phyloP scores from a whole-genome alignment of 805 yeast species.

The Phaffomyces antillensis region DNA sequence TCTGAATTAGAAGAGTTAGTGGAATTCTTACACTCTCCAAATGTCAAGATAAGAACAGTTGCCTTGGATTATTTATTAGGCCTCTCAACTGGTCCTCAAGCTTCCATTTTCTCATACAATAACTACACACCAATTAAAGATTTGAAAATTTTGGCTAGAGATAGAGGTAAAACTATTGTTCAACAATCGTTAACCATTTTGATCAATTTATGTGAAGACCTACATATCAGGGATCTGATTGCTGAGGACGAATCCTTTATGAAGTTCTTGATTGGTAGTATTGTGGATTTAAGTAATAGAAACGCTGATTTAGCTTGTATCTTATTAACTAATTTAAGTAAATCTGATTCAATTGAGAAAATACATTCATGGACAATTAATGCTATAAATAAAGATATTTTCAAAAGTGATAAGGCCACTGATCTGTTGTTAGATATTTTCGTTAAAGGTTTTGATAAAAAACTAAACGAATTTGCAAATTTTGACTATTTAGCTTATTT shows the following conservation, averaged over 20 bases:
- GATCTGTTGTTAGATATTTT: constrained; percentile 86
- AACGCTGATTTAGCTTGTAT: constrained; percentile 81
- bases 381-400: constrained; percentile 37
- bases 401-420: constrained; percentile 52
- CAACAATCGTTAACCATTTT: constrained; percentile 70
- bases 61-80: constrained; percentile 83
- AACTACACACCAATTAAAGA: constrained; percentile 66
- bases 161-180: constrained; percentile 47
- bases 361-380: constrained; percentile 36
- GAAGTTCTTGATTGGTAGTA: constrained; percentile 39
- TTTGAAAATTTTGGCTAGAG: constrained; percentile 52
- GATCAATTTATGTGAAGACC: constrained; percentile 75
- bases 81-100: constrained; percentile 65
- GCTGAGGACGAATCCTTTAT: constrained; percentile 56
- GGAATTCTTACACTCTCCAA: constrained; percentile 73
- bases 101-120: constrained; percentile 60
- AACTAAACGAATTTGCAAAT: constrained; percentile 63
- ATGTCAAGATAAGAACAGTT: constrained; percentile 70
- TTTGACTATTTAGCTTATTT: constrained; percentile 82
- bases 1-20: constrained; percentile 58
- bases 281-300: constrained; percentile 48
- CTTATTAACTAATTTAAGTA: constrained; percentile 78
- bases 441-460: constrained; percentile 73
- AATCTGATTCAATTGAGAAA: constrained; percentile 54
- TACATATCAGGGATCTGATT: constrained; percentile 52